These are phyloP conservation scores for Fermentozyma sake DNA, from an alignment of 1,139 yeast genomes.

Conservation along the genomic window DNA sequence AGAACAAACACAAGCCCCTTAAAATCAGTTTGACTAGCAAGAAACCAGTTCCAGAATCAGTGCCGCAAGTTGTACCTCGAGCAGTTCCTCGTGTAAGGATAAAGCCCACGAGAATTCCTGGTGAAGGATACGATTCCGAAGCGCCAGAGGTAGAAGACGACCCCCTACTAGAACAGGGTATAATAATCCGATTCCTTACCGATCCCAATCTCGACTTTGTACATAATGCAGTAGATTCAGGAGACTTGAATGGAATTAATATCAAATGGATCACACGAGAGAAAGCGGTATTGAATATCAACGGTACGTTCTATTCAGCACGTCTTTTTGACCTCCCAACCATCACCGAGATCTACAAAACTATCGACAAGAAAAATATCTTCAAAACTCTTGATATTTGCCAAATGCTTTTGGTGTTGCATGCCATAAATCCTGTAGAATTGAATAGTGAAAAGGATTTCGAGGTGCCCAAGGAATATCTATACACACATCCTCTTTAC, in stretches of 20 bases:
- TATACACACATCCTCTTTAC: slow-evolving; percentile 44
- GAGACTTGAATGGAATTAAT: slow-evolving; percentile 69
- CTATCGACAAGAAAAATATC: slow-evolving; percentile 84
- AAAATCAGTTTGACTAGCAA: slow-evolving; percentile 15
- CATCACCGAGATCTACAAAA: slow-evolving; percentile 79
- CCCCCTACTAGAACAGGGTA: slow-evolving; percentile 85
- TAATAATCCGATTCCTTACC: slow-evolving; percentile 72
- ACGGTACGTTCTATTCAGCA: slow-evolving; percentile 67
- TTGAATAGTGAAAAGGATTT: slow-evolving; percentile 37
- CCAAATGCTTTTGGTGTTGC: slow-evolving; percentile 78
- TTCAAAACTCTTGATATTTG: slow-evolving; percentile 83
- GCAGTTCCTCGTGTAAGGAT: slow-evolving; percentile 59
- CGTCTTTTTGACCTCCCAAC: slow-evolving; percentile 89
- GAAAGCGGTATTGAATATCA: slow-evolving; percentile 63
- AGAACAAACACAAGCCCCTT: slow-evolving; percentile 18
- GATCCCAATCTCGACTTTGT: slow-evolving; percentile 76
- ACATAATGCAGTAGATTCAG: slow-evolving; percentile 74
- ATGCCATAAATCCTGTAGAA: slow-evolving; percentile 47
- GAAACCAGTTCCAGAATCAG: slow-evolving; percentile 2
- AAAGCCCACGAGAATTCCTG: slow-evolving; percentile 81
- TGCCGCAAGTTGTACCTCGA: slow-evolving; percentile 3
- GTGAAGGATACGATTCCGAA: slow-evolving; percentile 95
- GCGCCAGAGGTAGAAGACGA: slow-evolving; percentile 96
- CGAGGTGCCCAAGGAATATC: slow-evolving; percentile 35
- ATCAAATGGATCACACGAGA: slow-evolving; percentile 80